Percentiles rank a stretch among this genome's conserved stretches.
phyloP scores from a whole-genome alignment of 257 asterid genomes.

The Eucommia ulmoides region DNA sequence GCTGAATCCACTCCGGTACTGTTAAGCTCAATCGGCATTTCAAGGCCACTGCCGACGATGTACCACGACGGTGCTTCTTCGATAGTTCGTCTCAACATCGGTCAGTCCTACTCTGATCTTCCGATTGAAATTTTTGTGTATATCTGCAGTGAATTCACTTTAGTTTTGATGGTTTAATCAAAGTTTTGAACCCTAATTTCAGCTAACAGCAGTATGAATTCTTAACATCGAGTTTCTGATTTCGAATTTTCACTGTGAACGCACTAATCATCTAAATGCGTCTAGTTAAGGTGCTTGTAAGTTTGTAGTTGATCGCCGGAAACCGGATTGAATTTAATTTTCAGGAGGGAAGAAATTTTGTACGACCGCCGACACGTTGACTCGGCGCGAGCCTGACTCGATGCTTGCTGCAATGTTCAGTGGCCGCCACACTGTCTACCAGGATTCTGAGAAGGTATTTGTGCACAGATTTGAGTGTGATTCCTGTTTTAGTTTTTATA shows the following conservation, averaged over 20 bases:
- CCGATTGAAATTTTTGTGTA: not conserved
- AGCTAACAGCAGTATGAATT: not conserved
- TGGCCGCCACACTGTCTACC: constrained; percentile 72
- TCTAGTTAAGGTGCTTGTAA: not conserved
- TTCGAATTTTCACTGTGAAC: not conserved
- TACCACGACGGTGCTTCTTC: constrained; percentile 31
- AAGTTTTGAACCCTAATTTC: not conserved
- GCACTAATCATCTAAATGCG: not conserved
- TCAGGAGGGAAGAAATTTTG: constrained; percentile 80
- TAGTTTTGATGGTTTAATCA: not conserved
- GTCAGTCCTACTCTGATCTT: constrained; percentile 17
- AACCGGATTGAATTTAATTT: not conserved
- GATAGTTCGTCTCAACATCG: constrained; percentile 54
- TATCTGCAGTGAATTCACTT: not conserved
- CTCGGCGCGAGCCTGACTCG: constrained; percentile 81
- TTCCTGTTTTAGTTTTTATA: too few relatives aligned
- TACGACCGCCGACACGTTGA: constrained; percentile 75
- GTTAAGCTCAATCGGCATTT: too few relatives aligned
- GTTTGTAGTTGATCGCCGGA: not conserved
- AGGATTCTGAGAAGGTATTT: constrained; percentile 65
- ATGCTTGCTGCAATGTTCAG: constrained; percentile 98
- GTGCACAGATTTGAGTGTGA: too few relatives aligned
- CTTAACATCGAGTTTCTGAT: not conserved
- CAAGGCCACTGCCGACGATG: too few relatives aligned
- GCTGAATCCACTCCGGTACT: too few relatives aligned